Conservation (phyloP, 2,329 filamentous ascomycete genomes). For the Colletotrichum chlorophyti region DNA sequence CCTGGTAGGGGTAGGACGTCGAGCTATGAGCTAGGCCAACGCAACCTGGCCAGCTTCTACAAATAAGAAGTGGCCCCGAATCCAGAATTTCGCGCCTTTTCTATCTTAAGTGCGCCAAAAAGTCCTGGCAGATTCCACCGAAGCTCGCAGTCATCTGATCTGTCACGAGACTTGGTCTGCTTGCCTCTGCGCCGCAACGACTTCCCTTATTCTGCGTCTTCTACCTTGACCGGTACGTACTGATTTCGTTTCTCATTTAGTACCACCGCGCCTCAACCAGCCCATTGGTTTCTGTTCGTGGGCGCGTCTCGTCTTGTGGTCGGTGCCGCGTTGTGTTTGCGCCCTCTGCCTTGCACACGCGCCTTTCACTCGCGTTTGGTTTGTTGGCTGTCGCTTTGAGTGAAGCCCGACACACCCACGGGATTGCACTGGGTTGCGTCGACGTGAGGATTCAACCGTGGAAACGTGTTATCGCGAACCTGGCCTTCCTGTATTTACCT, state of each 20-base stretch:
- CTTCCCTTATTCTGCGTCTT: background rate
- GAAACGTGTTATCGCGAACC: conserved; percentile 4
- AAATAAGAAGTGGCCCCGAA: conserved; percentile 51
- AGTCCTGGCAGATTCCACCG: conserved; percentile 27
- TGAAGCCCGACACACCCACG: no score
- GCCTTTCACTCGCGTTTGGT: no score
- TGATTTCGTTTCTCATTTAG: no score
- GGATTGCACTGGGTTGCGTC: no score
- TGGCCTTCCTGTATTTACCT: background rate
- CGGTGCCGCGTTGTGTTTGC: conserved; percentile 11
- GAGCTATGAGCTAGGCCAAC: conserved; percentile 18
- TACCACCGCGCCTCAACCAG: no score
- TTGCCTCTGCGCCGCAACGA: no score
- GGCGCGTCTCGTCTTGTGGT: no score
- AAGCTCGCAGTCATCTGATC: conserved; percentile 29
- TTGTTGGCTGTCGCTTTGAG: no score
- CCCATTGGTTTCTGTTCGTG: background rate
- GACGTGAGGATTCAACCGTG: no score
- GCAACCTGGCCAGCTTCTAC: conserved; percentile 41
- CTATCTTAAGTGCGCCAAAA: conserved; percentile 24
- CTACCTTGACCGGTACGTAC: conserved; percentile 21
- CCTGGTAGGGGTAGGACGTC: conserved; percentile 22
- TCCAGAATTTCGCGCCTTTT: conserved; percentile 42
- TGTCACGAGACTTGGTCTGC: conserved; percentile 27
- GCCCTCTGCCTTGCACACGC: background rate